Conservation (phyloP, 805 yeast species). For the Starmerella vaccinii region DNA sequence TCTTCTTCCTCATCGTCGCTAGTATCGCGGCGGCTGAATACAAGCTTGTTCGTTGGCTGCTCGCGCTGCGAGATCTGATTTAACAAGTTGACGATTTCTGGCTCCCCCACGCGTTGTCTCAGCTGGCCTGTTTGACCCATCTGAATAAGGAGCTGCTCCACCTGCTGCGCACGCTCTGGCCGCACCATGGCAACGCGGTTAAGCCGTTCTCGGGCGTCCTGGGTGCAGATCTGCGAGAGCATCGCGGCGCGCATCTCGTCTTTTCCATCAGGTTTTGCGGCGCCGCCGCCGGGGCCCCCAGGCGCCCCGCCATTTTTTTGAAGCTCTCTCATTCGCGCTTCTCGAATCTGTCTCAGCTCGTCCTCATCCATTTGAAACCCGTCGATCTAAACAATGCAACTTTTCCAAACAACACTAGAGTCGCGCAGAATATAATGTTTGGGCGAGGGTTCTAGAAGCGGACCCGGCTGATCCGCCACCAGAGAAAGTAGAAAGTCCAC, state of each 20-base stretch:
- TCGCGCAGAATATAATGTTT: background rate
- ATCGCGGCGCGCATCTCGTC: slow-evolving; percentile 36
- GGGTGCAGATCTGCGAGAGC: slow-evolving; percentile 63
- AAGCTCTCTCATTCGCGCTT: slow-evolving; percentile 81
- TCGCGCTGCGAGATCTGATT: slow-evolving; percentile 71
- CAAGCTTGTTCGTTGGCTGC: slow-evolving; percentile 32
- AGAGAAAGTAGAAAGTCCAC: no score
- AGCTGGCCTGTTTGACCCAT: slow-evolving; percentile 70
- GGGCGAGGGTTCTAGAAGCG: slow-evolving; percentile 4
- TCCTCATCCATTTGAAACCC: slow-evolving; percentile 33
- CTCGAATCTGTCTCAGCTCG: slow-evolving; percentile 82
- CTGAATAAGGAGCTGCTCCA: slow-evolving; percentile 66
- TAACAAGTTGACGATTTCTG: slow-evolving; percentile 70
- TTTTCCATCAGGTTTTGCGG: slow-evolving; percentile 10
- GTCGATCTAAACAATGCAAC: background rate
- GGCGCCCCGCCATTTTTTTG: slow-evolving; percentile 36
- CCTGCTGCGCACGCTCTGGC: slow-evolving; percentile 83
- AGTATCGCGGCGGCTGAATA: slow-evolving; percentile 36
- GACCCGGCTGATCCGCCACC: background rate
- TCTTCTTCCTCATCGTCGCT: slow-evolving; percentile 36
- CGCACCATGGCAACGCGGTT: slow-evolving; percentile 79
- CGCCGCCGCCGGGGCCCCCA: slow-evolving; percentile 5
- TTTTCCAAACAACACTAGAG: background rate
- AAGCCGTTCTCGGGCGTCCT: slow-evolving; percentile 77
- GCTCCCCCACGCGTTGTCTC: slow-evolving; percentile 61